Base-by-base conservation (phyloP, 1,139 yeast species). In the Suzukiozyma palmioleophila region DNA sequence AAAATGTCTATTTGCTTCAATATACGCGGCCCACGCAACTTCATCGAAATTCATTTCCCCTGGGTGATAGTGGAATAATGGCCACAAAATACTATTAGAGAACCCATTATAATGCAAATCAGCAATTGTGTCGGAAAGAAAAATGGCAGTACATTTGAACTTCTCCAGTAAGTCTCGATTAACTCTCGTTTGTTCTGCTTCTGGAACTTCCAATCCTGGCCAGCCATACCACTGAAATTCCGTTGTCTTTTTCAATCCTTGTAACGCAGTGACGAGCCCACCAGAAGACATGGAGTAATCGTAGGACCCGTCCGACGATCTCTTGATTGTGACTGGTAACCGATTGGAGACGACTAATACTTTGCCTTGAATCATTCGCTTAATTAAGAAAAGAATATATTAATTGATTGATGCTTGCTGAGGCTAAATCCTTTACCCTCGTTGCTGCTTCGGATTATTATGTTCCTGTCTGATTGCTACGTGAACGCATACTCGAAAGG, bases 11-110 rank as follows among this genome's bases (percentile, higher is more conserved):
- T 94, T 94, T 13, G 98, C 98, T 60, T 89, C 95, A 43, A 89
- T 86, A 60, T 94, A 94, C 2, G 97, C 97, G 37, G 92, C 92
- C 98, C 98, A 94, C 3, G 97, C 96, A 47, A 81, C 81, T 60
- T 94, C 98, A 60, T 94, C 98, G 58, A 94, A 94, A 59, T 87
- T 89, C 86, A 94, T 94, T 64, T 94, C 99, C 45, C 98, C 98
- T 0, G 99, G 98, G 58, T 94, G 98, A 63, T 94, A 94, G 61
- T 94, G 99, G 68, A 94, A 94, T 45, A 94, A 66, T 1, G 99
- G 99, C 99, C 99, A 94, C 47, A 94, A 69, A 47, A 94, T 94
- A 26, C 80, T 73, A 62, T 92, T 94, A 44, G 90, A 81, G 61
- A 94, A 94, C 34, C 98, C 98, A 60, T 94, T 94, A 66, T 94